A percentile compares a stretch with the other conserved stretches of the same genome.
Evolutionary conservation across 257 asterid genomes (phyloP).

Genomic region (Capsicum chinense): DNA sequence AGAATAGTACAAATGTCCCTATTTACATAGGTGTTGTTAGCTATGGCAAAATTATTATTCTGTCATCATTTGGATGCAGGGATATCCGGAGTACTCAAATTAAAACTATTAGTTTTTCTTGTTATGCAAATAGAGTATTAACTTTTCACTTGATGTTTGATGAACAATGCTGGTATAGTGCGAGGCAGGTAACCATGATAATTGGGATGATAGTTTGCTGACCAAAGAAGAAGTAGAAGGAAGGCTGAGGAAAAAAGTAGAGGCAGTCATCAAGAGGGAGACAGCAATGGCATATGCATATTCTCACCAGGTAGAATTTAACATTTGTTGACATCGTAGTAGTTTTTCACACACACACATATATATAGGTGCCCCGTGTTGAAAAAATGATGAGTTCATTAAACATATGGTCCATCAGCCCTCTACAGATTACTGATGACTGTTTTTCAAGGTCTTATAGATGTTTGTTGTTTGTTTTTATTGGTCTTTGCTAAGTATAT

Average conservation of each 20-base stretch:
- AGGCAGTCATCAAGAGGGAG: constrained; percentile 90
- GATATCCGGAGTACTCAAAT: not conserved
- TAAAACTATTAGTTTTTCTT: not conserved
- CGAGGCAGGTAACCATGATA: constrained; percentile 60
- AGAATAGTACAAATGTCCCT: not conserved
- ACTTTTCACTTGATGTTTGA: not conserved
- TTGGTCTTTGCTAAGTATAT: not conserved
- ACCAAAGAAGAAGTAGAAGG: constrained; percentile 82
- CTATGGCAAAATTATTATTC: not conserved
- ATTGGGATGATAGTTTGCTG: constrained; percentile 87
- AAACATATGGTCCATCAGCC: not conserved
- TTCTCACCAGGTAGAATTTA: constrained; percentile 67
- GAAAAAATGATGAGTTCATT: not conserved
- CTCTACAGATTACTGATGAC: not conserved
- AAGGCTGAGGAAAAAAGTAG: constrained; percentile 68
- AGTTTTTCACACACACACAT: not conserved
- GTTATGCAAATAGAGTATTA: not conserved
- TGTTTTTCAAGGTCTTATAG: not conserved
- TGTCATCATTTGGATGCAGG: too few relatives aligned
- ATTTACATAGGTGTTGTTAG: not conserved
- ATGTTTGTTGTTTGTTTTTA: not conserved
- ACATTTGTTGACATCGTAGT: not conserved
- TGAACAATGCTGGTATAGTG: constrained; percentile 45
- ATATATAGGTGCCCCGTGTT: not conserved
- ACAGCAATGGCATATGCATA: constrained; percentile 94